Percentiles rank a stretch among this genome's conserved stretches.
Evolutionary conservation across 345 rosid genomes (phyloP).

Genomic region (Iberis pinnata): DNA sequence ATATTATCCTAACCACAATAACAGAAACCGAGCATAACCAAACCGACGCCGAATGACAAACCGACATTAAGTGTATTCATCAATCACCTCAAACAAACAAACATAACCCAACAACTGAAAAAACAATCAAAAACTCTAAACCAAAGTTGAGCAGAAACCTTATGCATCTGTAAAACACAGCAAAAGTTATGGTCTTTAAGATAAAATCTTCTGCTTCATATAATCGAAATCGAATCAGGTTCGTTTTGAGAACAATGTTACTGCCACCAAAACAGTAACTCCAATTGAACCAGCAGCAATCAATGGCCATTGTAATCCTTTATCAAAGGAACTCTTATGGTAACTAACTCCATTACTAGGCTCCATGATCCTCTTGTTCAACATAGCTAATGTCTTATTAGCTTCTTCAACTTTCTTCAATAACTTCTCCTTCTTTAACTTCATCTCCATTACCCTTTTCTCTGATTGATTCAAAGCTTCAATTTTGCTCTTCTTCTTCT

Average conservation of each 20-base stretch:
- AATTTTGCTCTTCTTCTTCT: constrained; percentile 31
- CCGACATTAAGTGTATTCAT: too few species aligned
- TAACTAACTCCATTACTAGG: constrained; percentile 21
- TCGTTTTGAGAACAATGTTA: constrained; percentile 34
- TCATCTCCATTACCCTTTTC: constrained; percentile 26
- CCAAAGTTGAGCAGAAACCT: too few species aligned
- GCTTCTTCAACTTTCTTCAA: constrained; percentile 37
- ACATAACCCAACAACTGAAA: too few species aligned
- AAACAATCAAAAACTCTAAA: too few species aligned
- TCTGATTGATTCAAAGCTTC: constrained; percentile 26
- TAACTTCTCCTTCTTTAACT: constrained; percentile 30
- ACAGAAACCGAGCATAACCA: too few species aligned
- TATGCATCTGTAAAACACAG: too few species aligned
- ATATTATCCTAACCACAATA: too few species aligned
- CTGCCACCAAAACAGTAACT: constrained; percentile 34
- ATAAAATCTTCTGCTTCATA: neutral
- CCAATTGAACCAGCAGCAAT: constrained; percentile 43
- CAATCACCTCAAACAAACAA: too few species aligned
- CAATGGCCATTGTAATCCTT: constrained; percentile 37
- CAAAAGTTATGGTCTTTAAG: neutral
- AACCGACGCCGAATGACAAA: too few species aligned
- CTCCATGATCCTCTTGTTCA: constrained; percentile 34
- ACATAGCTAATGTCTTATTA: constrained; percentile 25
- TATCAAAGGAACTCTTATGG: constrained; percentile 10
- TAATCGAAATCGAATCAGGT: constrained; percentile 9